phyloP scores from a whole-genome alignment of 768 basidiomycete genomes.

The Hortiboletus campestris region DNA sequence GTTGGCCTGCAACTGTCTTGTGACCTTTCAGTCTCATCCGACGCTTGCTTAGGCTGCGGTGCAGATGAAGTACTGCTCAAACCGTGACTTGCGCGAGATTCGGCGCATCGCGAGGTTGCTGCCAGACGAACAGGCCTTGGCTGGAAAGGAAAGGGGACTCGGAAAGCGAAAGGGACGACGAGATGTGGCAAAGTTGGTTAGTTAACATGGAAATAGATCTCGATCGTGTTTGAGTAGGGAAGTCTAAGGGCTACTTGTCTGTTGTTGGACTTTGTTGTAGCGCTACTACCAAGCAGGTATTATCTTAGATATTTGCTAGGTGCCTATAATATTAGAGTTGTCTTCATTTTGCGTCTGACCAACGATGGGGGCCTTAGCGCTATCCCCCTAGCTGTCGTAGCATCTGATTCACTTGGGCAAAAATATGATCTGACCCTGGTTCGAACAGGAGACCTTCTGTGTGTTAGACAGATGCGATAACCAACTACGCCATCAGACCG shows the following conservation, averaged over 20 bases:
- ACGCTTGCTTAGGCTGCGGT: constrained; percentile 33
- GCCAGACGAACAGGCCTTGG: constrained; percentile 37
- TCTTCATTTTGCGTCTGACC: background rate
- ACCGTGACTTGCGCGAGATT: constrained; percentile 39
- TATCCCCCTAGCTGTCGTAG: background rate
- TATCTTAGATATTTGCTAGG: background rate
- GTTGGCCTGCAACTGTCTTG: background rate
- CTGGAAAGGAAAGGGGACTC: background rate
- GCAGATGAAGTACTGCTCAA: constrained; percentile 37
- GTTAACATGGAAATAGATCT: constrained; percentile 34
- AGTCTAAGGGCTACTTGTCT: background rate
- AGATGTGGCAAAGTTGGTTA: constrained; percentile 42
- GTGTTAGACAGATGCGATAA: constrained; percentile 85
- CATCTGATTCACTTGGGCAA: background rate
- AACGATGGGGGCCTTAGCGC: too few relatives aligned
- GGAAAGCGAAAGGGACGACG: constrained; percentile 16
- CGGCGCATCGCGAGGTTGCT: constrained; percentile 40
- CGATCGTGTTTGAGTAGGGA: constrained; percentile 33
- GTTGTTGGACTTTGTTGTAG: background rate
- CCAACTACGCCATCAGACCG: constrained; percentile 69
- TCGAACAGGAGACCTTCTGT: constrained; percentile 32
- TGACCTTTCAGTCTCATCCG: constrained; percentile 32
- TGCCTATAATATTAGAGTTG: too few relatives aligned
- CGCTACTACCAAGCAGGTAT: background rate
- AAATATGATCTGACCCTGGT: constrained; percentile 18